Evolutionary conservation across 768 basidiomycete species (phyloP).

Genomic region (Boletus rufocinnamomeus): DNA sequence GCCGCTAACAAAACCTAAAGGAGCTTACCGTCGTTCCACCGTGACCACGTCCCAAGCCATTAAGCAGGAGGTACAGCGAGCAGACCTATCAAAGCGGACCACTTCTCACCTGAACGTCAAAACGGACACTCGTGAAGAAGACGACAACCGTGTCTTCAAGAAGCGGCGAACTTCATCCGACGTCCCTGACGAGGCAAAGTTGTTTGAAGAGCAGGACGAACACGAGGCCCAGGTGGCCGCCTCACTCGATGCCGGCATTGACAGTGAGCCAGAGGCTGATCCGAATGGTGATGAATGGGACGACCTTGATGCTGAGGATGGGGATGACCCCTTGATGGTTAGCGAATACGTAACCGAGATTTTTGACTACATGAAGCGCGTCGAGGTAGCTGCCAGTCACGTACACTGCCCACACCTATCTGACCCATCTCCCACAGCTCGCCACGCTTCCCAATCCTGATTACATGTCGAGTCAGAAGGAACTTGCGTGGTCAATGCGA

Average conservation of each 20-base stretch:
- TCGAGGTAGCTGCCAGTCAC: conserved; percentile 60
- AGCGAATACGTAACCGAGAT: conserved; percentile 95
- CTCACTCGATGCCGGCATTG: conserved; percentile 41
- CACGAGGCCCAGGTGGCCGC: conserved; percentile 38
- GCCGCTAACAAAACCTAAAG: conserved; percentile 2
- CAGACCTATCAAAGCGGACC: conserved; percentile 33
- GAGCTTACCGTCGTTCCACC: conserved; percentile 35
- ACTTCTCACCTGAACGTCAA: conserved; percentile 35
- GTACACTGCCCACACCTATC: background rate
- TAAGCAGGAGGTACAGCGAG: conserved; percentile 32
- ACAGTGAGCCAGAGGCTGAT: conserved; percentile 62
- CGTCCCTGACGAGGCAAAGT: conserved; percentile 44
- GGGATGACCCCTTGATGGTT: conserved; percentile 95
- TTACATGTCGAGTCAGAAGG: conserved; percentile 83
- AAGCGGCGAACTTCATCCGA: conserved; percentile 76
- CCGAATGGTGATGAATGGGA: conserved; percentile 75
- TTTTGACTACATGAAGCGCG: conserved; percentile 83
- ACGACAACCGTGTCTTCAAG: conserved; percentile 64
- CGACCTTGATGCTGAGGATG: conserved; percentile 90
- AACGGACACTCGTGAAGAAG: conserved; percentile 50
- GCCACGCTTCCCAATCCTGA: conserved; percentile 78
- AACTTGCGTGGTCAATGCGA: conserved; percentile 88
- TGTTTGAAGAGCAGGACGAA: conserved; percentile 47
- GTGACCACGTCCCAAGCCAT: conserved; percentile 22
- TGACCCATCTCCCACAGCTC: conserved; percentile 46